phyloP scores from a whole-genome alignment of 139 green algal genomes.

The Coelastrella sp. region DNA sequence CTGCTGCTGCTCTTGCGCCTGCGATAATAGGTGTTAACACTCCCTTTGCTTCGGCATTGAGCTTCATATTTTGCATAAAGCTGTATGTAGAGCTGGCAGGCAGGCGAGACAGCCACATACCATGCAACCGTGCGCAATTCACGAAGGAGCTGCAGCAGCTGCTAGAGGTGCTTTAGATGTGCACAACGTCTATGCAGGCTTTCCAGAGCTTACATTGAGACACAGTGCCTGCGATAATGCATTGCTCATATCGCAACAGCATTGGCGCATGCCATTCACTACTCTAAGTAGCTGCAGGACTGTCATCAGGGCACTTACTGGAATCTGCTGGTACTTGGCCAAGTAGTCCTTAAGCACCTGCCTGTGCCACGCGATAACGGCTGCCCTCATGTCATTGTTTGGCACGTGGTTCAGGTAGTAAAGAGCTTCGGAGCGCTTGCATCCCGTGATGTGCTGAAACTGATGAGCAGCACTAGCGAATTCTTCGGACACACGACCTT shows the following conservation, averaged over 20 bases:
- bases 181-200: too few relatives aligned
- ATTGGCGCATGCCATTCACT: background rate
- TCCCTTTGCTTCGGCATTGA: too few relatives aligned
- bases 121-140: too few relatives aligned
- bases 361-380: constrained; percentile 15
- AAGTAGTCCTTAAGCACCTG: constrained; percentile 19
- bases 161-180: too few relatives aligned
- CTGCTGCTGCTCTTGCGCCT: background rate
- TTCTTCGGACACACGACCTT: background rate
- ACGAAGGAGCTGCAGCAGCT: too few relatives aligned
- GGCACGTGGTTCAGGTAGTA: constrained; percentile 15
- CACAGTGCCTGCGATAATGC: background rate
- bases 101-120: too few relatives aligned
- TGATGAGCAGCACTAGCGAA: background rate
- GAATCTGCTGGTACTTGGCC: background rate
- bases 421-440: background rate
- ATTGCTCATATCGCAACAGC: background rate
- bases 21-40: too few relatives aligned
- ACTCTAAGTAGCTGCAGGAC: background rate
- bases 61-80: too few relatives aligned
- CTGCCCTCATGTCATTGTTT: background rate
- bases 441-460: constrained; percentile 21
- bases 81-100: too few relatives aligned
- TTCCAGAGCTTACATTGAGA: background rate
- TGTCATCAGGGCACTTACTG: background rate